phyloP scores from a whole-genome alignment of 495 filamentous ascomycete genomes.

The Viridothelium virens region DNA sequence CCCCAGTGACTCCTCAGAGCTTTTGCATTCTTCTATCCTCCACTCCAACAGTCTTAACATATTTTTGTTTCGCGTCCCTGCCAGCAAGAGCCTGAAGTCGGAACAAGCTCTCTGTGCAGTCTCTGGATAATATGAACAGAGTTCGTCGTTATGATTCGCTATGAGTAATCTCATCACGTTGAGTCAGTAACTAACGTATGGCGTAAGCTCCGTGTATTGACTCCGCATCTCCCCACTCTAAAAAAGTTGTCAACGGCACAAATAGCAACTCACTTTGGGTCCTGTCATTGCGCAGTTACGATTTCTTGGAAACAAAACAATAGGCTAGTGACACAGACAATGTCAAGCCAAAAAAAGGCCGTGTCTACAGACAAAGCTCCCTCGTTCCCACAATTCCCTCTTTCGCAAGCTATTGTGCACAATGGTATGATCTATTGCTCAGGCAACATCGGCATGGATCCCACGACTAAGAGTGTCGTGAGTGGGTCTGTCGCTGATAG shows the following conservation, averaged over 20 bases:
- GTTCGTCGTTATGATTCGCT: too few relatives aligned
- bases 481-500: conserved; percentile 19
- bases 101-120: neutral
- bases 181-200: neutral
- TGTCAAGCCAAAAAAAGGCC: conserved; percentile 5
- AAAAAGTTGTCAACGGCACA: neutral
- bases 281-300: neutral
- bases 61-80: too few relatives aligned
- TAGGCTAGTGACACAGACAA: neutral
- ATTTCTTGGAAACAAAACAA: neutral
- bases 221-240: neutral
- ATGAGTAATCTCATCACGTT: too few relatives aligned
- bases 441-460: conserved; percentile 31
- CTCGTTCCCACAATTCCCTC: neutral
- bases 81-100: too few relatives aligned
- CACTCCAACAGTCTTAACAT: too few relatives aligned
- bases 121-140: neutral
- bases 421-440: conserved; percentile 34
- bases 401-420: conserved; percentile 24
- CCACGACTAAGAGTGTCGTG: conserved; percentile 21
- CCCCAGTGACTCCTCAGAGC: neutral
- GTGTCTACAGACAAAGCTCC: conserved; percentile 8
- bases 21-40: neutral
- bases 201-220: neutral
- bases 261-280: neutral